Base-by-base conservation (phyloP, 257 asterid genomes). In the Craterostigma plantagineum region DNA sequence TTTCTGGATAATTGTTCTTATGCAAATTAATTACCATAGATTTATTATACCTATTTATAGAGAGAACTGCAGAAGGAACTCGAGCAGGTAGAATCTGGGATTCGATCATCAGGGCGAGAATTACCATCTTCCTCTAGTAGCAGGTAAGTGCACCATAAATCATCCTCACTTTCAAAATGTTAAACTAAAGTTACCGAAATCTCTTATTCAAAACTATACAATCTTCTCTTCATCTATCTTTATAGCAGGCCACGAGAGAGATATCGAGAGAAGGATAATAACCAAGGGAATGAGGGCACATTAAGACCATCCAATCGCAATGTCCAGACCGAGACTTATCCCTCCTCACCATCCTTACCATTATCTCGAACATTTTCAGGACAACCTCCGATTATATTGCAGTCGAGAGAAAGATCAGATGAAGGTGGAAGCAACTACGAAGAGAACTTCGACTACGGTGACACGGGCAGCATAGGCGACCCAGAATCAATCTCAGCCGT, bases 31-130 rank as follows among this genome's bases (percentile, higher is more conserved):
- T 7, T 16, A 7, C 3, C 11, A 14, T 16, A 15, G 4, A 14
- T 1, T 43, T 12, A 7, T 43, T 8, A 8, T 43, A 14, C 10
- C 51, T 45, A 43, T 52, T 47, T 69, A 70, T 38, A 87, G 98
- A 77, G 93, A 65, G 98, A 87, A 63, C 83, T 87, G 43, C 95
- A 76, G 59, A 64, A 91, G 59, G 98, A 87, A 70, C 85, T 87
- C 14, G 98, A 87, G 69, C 95, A 79, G 60, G 70, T 79, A 42
- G 98, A 87, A 66, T 72, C 92, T 66, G 98, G 93, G 43, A 52
- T 67, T 11, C 69, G 93, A 40, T 66, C 79, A 45, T 74, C 90
- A 27, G 74, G 90, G 63, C 67, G 97, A 53, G 95, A 87, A 45
- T 76, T 71, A 62, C 37, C 81, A 18, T 65, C 94, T 46, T 73